Evolutionary conservation across 1,284 basidiomycete species (phyloP).

Genomic region (Phenoliferia sp.): DNA sequence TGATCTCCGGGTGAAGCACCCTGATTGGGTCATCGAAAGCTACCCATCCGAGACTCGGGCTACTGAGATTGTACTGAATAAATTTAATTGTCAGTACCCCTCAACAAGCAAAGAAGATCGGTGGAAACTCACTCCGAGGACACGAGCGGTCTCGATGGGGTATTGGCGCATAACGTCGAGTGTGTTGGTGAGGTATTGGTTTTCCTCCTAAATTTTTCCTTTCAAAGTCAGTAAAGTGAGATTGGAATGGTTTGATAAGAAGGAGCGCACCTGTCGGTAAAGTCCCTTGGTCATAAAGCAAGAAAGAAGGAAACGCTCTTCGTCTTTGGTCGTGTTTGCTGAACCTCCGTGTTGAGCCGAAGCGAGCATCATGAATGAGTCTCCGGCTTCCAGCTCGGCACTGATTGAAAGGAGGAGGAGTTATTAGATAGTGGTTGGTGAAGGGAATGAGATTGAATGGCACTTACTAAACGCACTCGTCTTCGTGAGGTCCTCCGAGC

Average conservation of each 20-base stretch:
- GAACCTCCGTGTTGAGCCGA: background rate
- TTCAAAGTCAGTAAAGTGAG: background rate
- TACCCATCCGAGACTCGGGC: background rate
- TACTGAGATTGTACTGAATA: background rate
- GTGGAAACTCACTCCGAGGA: too few species aligned
- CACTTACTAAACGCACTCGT: background rate
- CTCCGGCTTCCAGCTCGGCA: constrained; percentile 1
- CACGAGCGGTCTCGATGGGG: background rate
- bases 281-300: constrained; percentile 3
- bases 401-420: background rate
- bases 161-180: background rate
- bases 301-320: background rate
- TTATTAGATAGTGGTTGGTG: too few species aligned
- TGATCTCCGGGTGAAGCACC: background rate
- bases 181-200: background rate
- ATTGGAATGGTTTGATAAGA: background rate
- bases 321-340: background rate
- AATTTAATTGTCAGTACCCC: too few species aligned
- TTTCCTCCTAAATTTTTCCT: too few species aligned
- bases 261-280: background rate
- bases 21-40: constrained; percentile 1
- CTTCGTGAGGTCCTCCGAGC: background rate
- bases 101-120: too few species aligned
- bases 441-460: background rate
- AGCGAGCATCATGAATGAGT: background rate